Percentiles rank a stretch among this genome's conserved stretches.
These are phyloP conservation scores for Aureobasidium musti DNA, from an alignment of 2,329 filamentous ascomycete species.

Conservation along the genomic window DNA sequence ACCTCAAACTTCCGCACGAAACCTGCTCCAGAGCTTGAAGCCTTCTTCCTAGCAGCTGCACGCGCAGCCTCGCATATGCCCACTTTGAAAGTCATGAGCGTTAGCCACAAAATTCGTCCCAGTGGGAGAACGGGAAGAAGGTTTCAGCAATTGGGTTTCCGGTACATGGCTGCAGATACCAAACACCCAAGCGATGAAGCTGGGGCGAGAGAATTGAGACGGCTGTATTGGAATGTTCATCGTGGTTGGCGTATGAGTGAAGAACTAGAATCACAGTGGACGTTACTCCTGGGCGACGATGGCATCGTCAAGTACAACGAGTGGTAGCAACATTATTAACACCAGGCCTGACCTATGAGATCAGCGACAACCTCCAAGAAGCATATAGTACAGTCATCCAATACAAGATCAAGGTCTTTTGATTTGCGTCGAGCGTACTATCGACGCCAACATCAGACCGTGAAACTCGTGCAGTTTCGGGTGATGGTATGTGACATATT, in stretches of 20 bases:
- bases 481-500: too few relatives aligned
- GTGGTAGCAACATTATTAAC: neutral
- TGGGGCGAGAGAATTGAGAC: neutral
- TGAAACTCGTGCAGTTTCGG: too few relatives aligned
- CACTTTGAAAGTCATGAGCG: neutral
- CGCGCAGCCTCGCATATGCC: neutral
- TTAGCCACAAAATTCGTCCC: neutral
- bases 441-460: too few relatives aligned
- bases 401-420: too few relatives aligned
- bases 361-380: too few relatives aligned
- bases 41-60: neutral
- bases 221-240: neutral
- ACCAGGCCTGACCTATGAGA: too few relatives aligned
- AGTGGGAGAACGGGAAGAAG: neutral
- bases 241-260: constrained; percentile 1
- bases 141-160: neutral
- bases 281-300: neutral
- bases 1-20: neutral
- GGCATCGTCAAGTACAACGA: constrained; percentile 8
- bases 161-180: neutral
- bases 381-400: too few relatives aligned
- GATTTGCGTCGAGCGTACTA: too few relatives aligned
- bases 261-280: neutral
- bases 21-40: neutral
- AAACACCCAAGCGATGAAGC: neutral